phyloP scores from a whole-genome alignment of 768 basidiomycete genomes.

The Brasilioporus rufonigricans region DNA sequence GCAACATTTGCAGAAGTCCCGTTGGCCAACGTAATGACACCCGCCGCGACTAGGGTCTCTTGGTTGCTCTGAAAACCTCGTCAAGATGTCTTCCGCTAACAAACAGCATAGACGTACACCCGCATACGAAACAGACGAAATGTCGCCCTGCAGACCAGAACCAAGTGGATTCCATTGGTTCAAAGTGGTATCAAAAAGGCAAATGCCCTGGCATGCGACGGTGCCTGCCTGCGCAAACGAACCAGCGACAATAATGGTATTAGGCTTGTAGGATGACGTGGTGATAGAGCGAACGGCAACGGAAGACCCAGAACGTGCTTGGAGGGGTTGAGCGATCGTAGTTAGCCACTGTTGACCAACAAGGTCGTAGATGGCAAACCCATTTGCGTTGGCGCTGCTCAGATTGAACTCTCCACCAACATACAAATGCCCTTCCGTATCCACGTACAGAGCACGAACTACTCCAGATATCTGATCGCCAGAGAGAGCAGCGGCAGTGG shows the following conservation, averaged over 20 bases:
- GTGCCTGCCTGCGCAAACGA: constrained; percentile 80
- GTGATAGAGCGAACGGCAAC: constrained; percentile 75
- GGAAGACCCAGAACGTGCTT: constrained; percentile 47
- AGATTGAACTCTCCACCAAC: constrained; percentile 84
- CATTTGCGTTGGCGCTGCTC: constrained; percentile 52
- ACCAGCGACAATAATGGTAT: constrained; percentile 80
- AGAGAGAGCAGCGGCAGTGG: constrained; percentile 49
- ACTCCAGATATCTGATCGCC: constrained; percentile 71
- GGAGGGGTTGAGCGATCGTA: constrained; percentile 56
- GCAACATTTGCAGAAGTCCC: constrained; percentile 70
- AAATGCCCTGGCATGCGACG: constrained; percentile 72
- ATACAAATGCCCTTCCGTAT: constrained; percentile 59
- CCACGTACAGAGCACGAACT: constrained; percentile 73
- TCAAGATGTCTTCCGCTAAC: constrained; percentile 5
- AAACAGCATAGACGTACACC: constrained; percentile 52
- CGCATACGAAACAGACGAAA: constrained; percentile 74
- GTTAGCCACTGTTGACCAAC: constrained; percentile 58
- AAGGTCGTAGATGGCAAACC: constrained; percentile 82
- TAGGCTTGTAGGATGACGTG: constrained; percentile 54
- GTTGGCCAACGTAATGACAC: constrained; percentile 68
- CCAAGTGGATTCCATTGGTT: constrained; percentile 83
- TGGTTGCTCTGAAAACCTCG: constrained; percentile 49
- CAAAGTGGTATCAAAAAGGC: constrained; percentile 63
- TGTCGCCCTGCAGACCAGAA: constrained; percentile 76
- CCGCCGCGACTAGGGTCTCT: constrained; percentile 74